Evolutionary conservation across 2,329 filamentous ascomycete species (phyloP).

Genomic region (Talaromyces albobiverticillius): DNA sequence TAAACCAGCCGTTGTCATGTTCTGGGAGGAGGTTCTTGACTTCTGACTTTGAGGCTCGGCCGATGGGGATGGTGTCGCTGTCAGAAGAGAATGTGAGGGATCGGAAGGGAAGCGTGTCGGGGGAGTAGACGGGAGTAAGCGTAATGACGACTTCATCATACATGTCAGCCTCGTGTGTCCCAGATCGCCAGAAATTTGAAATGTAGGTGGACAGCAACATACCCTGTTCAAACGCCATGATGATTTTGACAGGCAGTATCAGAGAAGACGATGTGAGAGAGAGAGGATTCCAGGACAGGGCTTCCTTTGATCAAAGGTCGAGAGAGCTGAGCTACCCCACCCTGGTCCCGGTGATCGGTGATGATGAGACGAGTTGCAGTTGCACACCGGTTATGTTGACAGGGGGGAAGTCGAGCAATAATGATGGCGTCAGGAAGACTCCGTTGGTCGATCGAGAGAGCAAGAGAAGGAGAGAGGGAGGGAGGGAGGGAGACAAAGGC

Average conservation of each 20-base stretch:
- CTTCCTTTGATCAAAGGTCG: too few relatives aligned
- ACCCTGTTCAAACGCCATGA: constrained; percentile 15
- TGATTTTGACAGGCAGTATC: too few relatives aligned
- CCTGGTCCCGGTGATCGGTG: background rate
- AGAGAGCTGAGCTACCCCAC: constrained; percentile 1
- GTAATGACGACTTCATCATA: constrained; percentile 30
- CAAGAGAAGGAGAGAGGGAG: too few relatives aligned
- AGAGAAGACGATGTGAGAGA: too few relatives aligned
- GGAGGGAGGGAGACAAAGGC: too few relatives aligned
- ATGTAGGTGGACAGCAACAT: background rate
- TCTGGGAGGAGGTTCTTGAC: constrained; percentile 33
- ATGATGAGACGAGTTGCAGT: background rate
- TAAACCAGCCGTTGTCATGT: constrained; percentile 43
- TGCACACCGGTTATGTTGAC: background rate
- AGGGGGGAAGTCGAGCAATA: background rate
- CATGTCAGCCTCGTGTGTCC: background rate
- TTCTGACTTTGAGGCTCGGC: constrained; percentile 41
- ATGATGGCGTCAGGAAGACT: background rate
- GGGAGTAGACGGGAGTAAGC: constrained; percentile 27
- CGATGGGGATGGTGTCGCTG: constrained; percentile 32
- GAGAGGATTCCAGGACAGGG: too few relatives aligned
- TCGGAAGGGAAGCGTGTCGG: constrained; percentile 28
- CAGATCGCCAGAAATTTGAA: background rate
- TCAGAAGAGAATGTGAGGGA: constrained; percentile 29
- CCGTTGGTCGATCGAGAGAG: background rate